Evolutionary conservation across 495 filamentous ascomycete species (phyloP).

Genomic region (Xylaria flabelliformis): DNA sequence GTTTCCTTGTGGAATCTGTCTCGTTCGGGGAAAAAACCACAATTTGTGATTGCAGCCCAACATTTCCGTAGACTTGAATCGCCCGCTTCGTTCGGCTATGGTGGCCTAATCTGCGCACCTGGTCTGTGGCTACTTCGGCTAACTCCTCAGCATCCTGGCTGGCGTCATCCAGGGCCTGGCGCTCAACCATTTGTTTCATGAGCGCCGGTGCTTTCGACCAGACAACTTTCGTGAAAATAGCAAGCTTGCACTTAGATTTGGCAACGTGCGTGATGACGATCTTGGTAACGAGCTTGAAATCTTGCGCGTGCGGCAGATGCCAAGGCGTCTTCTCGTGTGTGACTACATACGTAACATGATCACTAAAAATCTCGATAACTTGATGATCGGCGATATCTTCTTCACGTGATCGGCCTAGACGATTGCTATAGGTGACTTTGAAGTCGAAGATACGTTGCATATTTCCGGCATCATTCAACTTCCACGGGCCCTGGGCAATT

Average conservation of each 20-base stretch:
- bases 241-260: constrained; percentile 90
- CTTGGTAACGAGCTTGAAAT: constrained; percentile 86
- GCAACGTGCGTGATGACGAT: constrained; percentile 91
- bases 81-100: constrained; percentile 89
- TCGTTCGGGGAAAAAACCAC: constrained; percentile 65
- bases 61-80: constrained; percentile 84
- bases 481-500: constrained; percentile 87
- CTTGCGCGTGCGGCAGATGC: constrained; percentile 81
- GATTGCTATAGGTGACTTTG: constrained; percentile 69
- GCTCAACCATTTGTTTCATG: constrained; percentile 76
- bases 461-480: constrained; percentile 67
- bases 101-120: constrained; percentile 80
- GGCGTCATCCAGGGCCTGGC: constrained; percentile 80
- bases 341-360: constrained; percentile 94
- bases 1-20: constrained; percentile 47
- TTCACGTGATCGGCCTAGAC: constrained; percentile 65
- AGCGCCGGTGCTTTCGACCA: constrained; percentile 75
- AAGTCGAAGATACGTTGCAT: constrained; percentile 82
- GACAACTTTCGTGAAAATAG: constrained; percentile 84
- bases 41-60: constrained; percentile 74
- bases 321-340: constrained; percentile 87
- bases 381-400: constrained; percentile 81
- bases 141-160: constrained; percentile 85
- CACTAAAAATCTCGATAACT: constrained; percentile 88
- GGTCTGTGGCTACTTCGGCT: constrained; percentile 82